Conservation (phyloP, 2,329 filamentous ascomycete genomes). For the Helicocarpus griseus region DNA sequence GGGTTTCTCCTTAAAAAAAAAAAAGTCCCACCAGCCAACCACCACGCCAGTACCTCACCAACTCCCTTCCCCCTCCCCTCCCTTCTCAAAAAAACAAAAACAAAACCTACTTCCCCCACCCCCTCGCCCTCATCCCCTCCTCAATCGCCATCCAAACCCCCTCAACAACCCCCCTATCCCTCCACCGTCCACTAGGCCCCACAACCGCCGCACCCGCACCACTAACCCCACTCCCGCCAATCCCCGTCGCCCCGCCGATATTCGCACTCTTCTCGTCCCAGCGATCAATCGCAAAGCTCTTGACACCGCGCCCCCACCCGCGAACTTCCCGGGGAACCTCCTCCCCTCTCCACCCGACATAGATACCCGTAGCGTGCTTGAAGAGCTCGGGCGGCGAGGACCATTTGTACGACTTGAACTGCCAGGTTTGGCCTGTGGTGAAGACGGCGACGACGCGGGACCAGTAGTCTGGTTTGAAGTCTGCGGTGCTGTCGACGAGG, state of each 20-base stretch:
- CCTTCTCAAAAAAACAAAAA: constrained; percentile 1
- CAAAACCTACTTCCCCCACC: constrained; percentile 37
- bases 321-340: constrained; percentile 66
- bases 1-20: no score
- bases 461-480: constrained; percentile 99
- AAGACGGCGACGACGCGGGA: constrained; percentile 89
- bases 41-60: no score
- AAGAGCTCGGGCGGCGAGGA: constrained; percentile 80
- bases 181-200: constrained; percentile 47
- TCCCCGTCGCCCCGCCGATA: constrained; percentile 23
- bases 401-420: constrained; percentile 99
- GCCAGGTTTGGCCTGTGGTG: constrained; percentile 95
- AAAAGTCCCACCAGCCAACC: no score
- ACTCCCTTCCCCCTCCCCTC: background rate
- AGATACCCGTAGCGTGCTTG: constrained; percentile 75
- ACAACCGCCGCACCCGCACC: constrained; percentile 23
- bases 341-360: constrained; percentile 85
- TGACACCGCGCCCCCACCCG: constrained; percentile 76
- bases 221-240: constrained; percentile 12
- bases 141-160: constrained; percentile 86
- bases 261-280: constrained; percentile 49
- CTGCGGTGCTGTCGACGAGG: constrained; percentile 81
- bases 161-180: constrained; percentile 89
- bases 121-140: constrained; percentile 72
- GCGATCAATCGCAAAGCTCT: constrained; percentile 72